Evolutionary conservation across 176 grass and related monocot genomes (phyloP).

Genomic region (Typha latifolia): DNA sequence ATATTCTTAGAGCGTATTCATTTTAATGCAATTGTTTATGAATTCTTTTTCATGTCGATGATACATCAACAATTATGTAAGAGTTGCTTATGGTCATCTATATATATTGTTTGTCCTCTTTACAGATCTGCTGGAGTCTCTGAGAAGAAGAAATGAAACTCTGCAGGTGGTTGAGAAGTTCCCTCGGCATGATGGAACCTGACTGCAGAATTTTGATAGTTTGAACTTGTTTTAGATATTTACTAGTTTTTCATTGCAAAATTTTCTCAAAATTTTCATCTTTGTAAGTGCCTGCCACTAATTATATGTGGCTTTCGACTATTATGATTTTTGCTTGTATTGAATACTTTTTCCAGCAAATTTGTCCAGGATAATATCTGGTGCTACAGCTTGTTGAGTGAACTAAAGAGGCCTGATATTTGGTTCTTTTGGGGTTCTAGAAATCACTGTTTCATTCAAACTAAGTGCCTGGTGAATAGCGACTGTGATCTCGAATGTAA

Average conservation of each 20-base stretch:
- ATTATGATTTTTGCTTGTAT: too few species aligned
- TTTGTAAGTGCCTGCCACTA: neutral
- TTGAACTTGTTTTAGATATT: neutral
- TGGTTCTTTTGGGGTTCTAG: too few species aligned
- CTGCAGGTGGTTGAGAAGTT: neutral
- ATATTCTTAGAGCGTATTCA: neutral
- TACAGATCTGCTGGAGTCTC: constrained; percentile 19
- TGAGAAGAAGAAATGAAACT: constrained; percentile 19
- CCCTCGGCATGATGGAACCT: neutral
- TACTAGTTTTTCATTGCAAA: neutral
- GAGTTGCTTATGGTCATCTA: neutral
- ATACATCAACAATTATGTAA: neutral
- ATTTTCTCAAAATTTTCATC: neutral
- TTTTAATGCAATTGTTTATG: neutral
- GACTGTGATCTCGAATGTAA: too few species aligned
- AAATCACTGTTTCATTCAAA: too few species aligned
- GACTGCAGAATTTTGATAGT: neutral
- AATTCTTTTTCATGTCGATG: too few species aligned
- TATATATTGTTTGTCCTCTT: neutral
- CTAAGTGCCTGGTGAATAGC: too few species aligned
- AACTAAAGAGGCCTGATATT: too few species aligned
- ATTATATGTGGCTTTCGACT: too few species aligned
- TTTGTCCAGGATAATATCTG: too few species aligned
- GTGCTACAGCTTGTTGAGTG: too few species aligned
- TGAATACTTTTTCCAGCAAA: too few species aligned